Base-by-base conservation (phyloP, 2,329 filamentous ascomycete species). In the Fusarium coffeatum region DNA sequence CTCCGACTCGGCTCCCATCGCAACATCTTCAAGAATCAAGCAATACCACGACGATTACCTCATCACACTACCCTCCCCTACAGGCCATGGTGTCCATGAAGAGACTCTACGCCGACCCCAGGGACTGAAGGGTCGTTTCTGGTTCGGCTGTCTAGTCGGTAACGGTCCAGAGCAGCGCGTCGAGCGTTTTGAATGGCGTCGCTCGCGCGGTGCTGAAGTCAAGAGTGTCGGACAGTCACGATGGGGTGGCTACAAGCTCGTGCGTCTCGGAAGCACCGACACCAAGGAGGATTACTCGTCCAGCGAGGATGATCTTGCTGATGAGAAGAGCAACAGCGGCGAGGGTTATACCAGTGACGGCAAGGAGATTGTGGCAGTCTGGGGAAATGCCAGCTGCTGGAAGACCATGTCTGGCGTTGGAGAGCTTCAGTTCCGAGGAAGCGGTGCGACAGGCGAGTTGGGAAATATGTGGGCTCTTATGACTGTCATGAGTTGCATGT, bases 401-500 rank as follows among this genome's bases (percentile, higher is more conserved):
- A 67, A 66, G 46, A 69, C 47, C 48, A 25, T 68, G n/a, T 60
- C 60, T 2, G 63, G 55, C 3, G 64, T 74, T n/a, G 73, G 73
- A 37, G 73, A 75, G 59, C 63, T 76, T 9, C 72, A 73, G 34
- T 68, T 76, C 23, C 45, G 64, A 10, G 74, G 74, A 13, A 74
- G 71, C 16, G 74, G 74, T n/a, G 65, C 71, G 6, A 70, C 71
- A 15, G 74, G 73, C 22, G 74, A 76, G 63, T 51, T 76, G 42
- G 74, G 74, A 1, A 55, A 65, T 2, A 47, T 63, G 5, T 76
- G 74, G 74, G 51, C 50, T 10, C 30, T 76, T 30, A 76, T 75
- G 73, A 69, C 64, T 11, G 45, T 76, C 25, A 74, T 74, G 72
- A 76, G 73, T n/a, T 71, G 61, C 8, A 60, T 75, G 68, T 70